Evolutionary conservation across 1,139 yeast species (phyloP).

Genomic region (Suhomyces chickasaworum): DNA sequence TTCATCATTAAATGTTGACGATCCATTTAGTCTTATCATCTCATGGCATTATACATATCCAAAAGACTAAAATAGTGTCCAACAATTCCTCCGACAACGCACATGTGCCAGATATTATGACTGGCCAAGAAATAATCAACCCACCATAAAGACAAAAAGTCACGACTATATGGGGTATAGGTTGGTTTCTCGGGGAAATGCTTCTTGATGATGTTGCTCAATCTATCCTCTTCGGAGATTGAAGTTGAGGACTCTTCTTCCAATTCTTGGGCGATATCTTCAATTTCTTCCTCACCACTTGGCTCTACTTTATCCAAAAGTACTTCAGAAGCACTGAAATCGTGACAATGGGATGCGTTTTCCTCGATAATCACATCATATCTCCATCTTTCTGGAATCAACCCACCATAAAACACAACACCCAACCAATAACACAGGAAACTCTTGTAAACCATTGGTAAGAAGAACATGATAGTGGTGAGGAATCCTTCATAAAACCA

Average conservation of each 20-base stretch:
- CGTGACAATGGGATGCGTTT: slow-evolving; percentile 29
- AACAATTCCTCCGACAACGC: slow-evolving; percentile 82
- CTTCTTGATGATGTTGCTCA: slow-evolving; percentile 41
- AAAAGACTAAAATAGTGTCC: slow-evolving; percentile 83
- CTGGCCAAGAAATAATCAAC: slow-evolving; percentile 73
- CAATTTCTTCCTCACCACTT: slow-evolving; percentile 50
- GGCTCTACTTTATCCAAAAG: slow-evolving; percentile 39
- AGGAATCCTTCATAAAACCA: slow-evolving; percentile 57
- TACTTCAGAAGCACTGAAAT: slow-evolving; percentile 34
- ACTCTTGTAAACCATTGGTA: slow-evolving; percentile 64
- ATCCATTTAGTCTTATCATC: slow-evolving; percentile 1
- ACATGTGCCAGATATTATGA: slow-evolving; percentile 92
- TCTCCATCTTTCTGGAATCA: slow-evolving; percentile 89
- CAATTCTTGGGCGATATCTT: slow-evolving; percentile 17
- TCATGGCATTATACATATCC: slow-evolving; percentile 55
- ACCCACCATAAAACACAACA: slow-evolving; percentile 82
- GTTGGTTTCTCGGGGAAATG: slow-evolving; percentile 59
- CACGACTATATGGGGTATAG: slow-evolving; percentile 43
- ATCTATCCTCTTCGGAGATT: slow-evolving; percentile 25
- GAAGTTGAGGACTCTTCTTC: slow-evolving; percentile 13
- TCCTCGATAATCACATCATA: slow-evolving; percentile 58
- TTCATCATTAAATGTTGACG: background rate
- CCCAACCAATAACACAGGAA: slow-evolving; percentile 78
- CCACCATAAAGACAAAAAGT: slow-evolving; percentile 79
- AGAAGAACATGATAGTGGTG: slow-evolving; percentile 53